Percentiles rank a stretch among this genome's conserved stretches.
Conservation (phyloP, 2,329 filamentous ascomycete genomes). For the Arthrobotrys musiformis region DNA sequence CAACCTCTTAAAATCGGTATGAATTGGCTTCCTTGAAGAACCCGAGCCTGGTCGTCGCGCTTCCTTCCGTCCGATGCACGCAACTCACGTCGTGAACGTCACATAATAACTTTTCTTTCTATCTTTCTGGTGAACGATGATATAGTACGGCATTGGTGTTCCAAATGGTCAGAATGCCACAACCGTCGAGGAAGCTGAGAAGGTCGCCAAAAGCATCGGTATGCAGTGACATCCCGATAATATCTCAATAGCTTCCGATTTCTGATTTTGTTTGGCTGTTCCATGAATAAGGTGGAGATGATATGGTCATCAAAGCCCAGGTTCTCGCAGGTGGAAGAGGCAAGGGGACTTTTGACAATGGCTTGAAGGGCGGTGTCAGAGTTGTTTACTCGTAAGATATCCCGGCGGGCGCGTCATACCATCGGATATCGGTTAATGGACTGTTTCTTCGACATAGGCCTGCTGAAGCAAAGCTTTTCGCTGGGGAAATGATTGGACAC, state of each 20-base stretch:
- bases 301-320: slow-evolving; percentile 99
- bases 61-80: slow-evolving; percentile 44
- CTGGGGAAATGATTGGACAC: slow-evolving; percentile 99
- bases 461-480: slow-evolving; percentile 95
- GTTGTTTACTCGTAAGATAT: slow-evolving; percentile 88
- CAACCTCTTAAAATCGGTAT: slow-evolving; percentile 79
- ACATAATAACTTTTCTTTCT: slow-evolving; percentile 32
- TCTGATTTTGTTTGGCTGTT: slow-evolving; percentile 26
- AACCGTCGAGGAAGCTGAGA: slow-evolving; percentile 86
- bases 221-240: slow-evolving; percentile 60
- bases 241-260: slow-evolving; percentile 54
- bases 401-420: background rate
- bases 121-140: background rate
- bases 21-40: slow-evolving; percentile 56
- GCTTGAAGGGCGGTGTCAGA: slow-evolving; percentile 96
- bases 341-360: slow-evolving; percentile 98
- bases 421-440: slow-evolving; percentile 26
- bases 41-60: slow-evolving; percentile 5
- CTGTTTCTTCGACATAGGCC: slow-evolving; percentile 67
- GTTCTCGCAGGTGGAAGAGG: slow-evolving; percentile 96
- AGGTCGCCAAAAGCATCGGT: slow-evolving; percentile 89
- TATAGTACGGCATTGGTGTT: slow-evolving; percentile 90
- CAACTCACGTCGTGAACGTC: slow-evolving; percentile 1
- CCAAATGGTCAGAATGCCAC: slow-evolving; percentile 89
- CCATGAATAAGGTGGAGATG: slow-evolving; percentile 70